These are phyloP conservation scores for Leccinum olivaceopallidum DNA, from an alignment of 768 basidiomycete species.

Conservation along the genomic window DNA sequence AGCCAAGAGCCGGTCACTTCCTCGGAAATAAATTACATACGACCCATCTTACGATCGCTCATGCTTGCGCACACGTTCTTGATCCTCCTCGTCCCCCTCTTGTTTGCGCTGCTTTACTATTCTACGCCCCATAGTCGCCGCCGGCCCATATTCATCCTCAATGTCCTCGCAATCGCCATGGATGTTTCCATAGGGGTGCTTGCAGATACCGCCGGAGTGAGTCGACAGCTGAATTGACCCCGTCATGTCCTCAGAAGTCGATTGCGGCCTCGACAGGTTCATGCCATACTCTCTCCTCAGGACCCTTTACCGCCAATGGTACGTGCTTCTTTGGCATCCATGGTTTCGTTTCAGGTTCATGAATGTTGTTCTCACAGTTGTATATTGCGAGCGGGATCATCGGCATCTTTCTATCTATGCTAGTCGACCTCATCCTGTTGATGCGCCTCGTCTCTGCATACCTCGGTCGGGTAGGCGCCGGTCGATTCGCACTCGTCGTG, in stretches of 20 bases:
- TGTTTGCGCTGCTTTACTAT: conserved; percentile 32
- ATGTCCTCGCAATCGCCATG: conserved; percentile 22
- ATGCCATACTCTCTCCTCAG: conserved; percentile 26
- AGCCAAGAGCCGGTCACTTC: neutral
- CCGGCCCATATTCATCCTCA: conserved; percentile 32
- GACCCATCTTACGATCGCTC: conserved; percentile 6
- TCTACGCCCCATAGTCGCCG: conserved; percentile 27
- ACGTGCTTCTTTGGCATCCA: neutral
- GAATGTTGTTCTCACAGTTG: conserved; percentile 6
- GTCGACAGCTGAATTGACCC: neutral
- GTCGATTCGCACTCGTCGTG: conserved; percentile 20
- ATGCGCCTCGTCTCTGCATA: conserved; percentile 31
- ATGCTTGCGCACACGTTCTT: conserved; percentile 34
- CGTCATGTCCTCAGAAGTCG: neutral
- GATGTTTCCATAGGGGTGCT: conserved; percentile 24
- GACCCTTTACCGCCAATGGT: conserved; percentile 25
- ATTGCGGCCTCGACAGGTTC: conserved; percentile 20
- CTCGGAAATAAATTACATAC: neutral
- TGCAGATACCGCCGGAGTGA: conserved; percentile 24
- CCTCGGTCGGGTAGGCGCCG: conserved; percentile 11
- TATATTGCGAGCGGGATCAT: conserved; percentile 32
- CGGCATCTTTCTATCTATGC: conserved; percentile 30
- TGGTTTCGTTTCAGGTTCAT: neutral
- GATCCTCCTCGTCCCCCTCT: conserved; percentile 32
- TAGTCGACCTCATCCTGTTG: conserved; percentile 32